phyloP scores from a whole-genome alignment of 768 basidiomycete genomes.

The Leccinum arenicola region DNA sequence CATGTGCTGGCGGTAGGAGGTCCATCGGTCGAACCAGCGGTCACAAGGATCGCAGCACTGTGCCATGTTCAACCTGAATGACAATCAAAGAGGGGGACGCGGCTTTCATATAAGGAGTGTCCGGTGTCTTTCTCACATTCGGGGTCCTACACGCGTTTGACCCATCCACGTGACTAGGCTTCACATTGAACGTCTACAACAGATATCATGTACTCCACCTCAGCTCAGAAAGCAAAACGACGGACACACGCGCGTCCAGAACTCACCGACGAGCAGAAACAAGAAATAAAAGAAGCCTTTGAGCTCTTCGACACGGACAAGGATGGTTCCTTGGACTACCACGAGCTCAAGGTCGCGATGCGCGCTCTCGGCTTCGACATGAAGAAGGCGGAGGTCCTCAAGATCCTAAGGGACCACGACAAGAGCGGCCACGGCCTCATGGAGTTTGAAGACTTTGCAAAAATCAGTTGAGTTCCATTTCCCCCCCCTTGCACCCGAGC shows the following conservation, averaged over 20 bases:
- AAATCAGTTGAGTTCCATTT: conserved; percentile 69
- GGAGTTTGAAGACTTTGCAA: conserved; percentile 91
- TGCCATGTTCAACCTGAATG: not conserved
- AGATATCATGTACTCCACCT: conserved; percentile 52
- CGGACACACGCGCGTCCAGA: conserved; percentile 77
- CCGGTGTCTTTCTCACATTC: not conserved
- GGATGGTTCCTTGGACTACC: conserved; percentile 94
- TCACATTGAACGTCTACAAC: conserved; percentile 1
- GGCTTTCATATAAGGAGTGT: not conserved
- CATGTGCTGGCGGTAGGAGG: conserved; percentile 36
- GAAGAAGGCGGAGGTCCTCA: conserved; percentile 98
- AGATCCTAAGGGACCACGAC: conserved; percentile 88
- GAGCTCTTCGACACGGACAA: conserved; percentile 99
- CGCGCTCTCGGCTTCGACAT: conserved; percentile 95
- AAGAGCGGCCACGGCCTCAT: conserved; percentile 80
- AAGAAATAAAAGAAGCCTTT: conserved; percentile 98
- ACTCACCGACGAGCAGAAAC: conserved; percentile 84
- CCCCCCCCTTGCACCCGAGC: not conserved
- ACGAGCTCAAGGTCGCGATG: conserved; percentile 99
- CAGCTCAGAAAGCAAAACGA: conserved; percentile 70
- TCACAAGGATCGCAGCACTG: conserved; percentile 42
- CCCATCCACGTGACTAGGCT: conserved; percentile 22
- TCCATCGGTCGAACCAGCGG: conserved; percentile 30
- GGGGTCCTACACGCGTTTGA: conserved; percentile 32
- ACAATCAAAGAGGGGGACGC: not conserved